These are phyloP conservation scores for Pestalotiopsis fici DNA, from an alignment of 2,329 filamentous ascomycete species.

Conservation along the genomic window DNA sequence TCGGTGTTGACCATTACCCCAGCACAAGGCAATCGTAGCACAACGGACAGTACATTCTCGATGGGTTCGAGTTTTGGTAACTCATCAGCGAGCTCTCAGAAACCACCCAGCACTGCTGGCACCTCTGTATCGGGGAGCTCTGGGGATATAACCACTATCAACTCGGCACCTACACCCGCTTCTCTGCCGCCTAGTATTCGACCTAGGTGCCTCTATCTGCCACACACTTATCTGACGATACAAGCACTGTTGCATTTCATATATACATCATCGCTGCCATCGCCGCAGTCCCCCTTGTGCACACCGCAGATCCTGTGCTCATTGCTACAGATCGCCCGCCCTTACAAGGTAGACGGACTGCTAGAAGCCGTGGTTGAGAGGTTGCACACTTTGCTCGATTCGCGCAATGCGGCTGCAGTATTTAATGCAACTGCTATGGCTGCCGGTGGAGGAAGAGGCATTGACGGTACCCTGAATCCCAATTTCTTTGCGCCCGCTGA, in stretches of 20 bases:
- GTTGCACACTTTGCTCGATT: constrained; percentile 85
- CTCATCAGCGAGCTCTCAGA: constrained; percentile 38
- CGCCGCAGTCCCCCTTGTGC: constrained; percentile 74
- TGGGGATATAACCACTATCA: constrained; percentile 48
- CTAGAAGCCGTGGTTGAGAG: constrained; percentile 91
- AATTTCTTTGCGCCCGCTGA: constrained; percentile 59
- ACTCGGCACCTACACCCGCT: constrained; percentile 58
- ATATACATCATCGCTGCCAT: constrained; percentile 87
- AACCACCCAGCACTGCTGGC: constrained; percentile 44
- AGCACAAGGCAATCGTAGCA: constrained; percentile 47
- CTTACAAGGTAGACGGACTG: constrained; percentile 90
- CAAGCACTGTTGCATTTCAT: constrained; percentile 90
- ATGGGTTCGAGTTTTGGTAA: constrained; percentile 40
- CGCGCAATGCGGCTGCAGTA: constrained; percentile 90
- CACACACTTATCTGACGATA: constrained; percentile 86
- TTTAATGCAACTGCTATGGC: constrained; percentile 99
- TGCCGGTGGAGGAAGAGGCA: constrained; percentile 85
- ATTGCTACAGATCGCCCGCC: constrained; percentile 86
- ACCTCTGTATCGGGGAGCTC: constrained; percentile 42
- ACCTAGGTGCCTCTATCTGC: constrained; percentile 86
- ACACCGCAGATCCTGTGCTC: constrained; percentile 96
- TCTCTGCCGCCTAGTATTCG: constrained; percentile 64
- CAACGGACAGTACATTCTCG: constrained; percentile 49
- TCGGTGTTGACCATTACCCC: constrained; percentile 86
- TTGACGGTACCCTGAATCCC: constrained; percentile 66